Conservation (phyloP, 495 filamentous ascomycete species). For the Xylaria palmicola region DNA sequence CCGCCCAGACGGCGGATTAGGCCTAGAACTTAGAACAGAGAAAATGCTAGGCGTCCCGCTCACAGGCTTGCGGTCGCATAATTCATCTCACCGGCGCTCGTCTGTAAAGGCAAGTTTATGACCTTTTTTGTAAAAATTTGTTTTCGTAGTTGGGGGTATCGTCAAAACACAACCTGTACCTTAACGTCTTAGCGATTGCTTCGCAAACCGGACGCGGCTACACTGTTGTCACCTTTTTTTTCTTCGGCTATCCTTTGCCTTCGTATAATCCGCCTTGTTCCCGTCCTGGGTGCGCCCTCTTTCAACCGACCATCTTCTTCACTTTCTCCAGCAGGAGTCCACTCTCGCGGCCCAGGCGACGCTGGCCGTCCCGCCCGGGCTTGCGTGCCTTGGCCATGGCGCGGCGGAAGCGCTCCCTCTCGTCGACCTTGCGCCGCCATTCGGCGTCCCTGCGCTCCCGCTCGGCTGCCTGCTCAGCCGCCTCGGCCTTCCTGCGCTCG, state of each 20-base stretch:
- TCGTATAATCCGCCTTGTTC: not conserved
- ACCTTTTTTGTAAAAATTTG: too few species aligned
- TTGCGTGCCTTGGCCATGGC: conserved; percentile 74
- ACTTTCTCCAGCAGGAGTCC: conserved; percentile 79
- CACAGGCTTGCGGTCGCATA: not conserved
- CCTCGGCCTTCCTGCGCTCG: conserved; percentile 61
- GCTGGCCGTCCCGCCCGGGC: conserved; percentile 74
- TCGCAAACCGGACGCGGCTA: not conserved
- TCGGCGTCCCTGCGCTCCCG: conserved; percentile 55
- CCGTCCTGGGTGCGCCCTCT: not conserved
- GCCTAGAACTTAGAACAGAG: not conserved
- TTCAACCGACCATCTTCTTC: conserved; percentile 62
- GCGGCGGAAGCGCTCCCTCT: conserved; percentile 62
- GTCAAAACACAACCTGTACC: not conserved
- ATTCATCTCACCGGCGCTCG: not conserved
- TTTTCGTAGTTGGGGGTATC: not conserved
- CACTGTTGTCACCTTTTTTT: not conserved
- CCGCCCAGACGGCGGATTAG: not conserved
- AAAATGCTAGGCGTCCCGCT: not conserved
- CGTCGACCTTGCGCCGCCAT: conserved; percentile 53
- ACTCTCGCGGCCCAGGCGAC: conserved; percentile 83
- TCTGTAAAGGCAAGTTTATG: not conserved
- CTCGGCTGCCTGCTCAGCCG: conserved; percentile 59
- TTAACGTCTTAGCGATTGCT: not conserved
- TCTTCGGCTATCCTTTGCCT: not conserved